phyloP scores from a whole-genome alignment of 1,284 basidiomycete species.

The Rhodofomes roseus region DNA sequence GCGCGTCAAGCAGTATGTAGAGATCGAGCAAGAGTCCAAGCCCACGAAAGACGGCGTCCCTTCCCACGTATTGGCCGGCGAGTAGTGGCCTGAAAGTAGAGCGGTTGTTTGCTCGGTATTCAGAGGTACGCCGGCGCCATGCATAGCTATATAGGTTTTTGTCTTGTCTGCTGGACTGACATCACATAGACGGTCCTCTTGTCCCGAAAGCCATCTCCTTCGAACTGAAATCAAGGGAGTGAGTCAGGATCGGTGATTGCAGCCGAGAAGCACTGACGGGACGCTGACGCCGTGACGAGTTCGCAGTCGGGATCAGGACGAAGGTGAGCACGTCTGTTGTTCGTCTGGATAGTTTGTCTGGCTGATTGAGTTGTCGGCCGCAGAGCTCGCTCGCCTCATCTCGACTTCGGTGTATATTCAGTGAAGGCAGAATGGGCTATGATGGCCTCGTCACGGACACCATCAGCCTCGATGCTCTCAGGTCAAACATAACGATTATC shows the following conservation, averaged over 20 bases:
- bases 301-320: conserved; percentile 56
- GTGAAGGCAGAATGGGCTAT: conserved; percentile 39
- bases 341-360: conserved; percentile 19
- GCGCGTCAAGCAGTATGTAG: conserved; percentile 69
- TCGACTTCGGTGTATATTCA: conserved; percentile 42
- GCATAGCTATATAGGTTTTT: background rate
- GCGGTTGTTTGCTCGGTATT: conserved; percentile 50
- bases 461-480: conserved; percentile 58
- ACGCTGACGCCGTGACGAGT: too few species aligned
- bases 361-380: conserved; percentile 30
- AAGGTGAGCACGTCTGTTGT: conserved; percentile 59
- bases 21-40: conserved; percentile 65
- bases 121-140: conserved; percentile 24
- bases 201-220: conserved; percentile 48
- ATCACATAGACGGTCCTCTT: conserved; percentile 31
- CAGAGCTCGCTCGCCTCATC: conserved; percentile 44
- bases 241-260: conserved; percentile 46
- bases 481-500: conserved; percentile 46
- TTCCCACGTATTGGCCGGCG: conserved; percentile 67
- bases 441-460: conserved; percentile 29
- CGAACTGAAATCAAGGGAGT: conserved; percentile 45
- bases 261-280: too few species aligned
- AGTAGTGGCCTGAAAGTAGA: conserved; percentile 62
- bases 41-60: conserved; percentile 35
- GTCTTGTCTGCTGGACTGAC: background rate